These are phyloP conservation scores for Asterochloris sp. DNA, from an alignment of 139 green algal genomes.

Conservation along the genomic window DNA sequence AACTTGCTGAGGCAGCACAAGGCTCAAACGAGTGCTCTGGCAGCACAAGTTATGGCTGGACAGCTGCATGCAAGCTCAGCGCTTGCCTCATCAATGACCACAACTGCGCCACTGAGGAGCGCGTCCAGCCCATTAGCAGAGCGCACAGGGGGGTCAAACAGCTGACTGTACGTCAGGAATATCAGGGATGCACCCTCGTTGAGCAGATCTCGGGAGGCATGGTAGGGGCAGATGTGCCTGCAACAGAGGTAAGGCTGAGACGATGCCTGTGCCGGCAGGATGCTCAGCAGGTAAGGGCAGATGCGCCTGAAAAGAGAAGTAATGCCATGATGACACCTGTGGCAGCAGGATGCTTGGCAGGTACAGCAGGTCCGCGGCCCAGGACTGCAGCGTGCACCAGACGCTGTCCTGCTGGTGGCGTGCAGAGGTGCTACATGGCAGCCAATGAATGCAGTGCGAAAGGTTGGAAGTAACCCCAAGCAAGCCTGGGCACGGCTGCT, in stretches of 20 bases:
- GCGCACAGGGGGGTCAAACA: slow-evolving; percentile 16
- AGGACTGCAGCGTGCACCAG: too few relatives aligned
- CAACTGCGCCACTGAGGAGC: slow-evolving; percentile 1
- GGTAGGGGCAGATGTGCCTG: slow-evolving; percentile 17
- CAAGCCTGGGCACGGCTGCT: too few relatives aligned
- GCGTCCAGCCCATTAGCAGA: slow-evolving; percentile 17
- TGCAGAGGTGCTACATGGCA: too few relatives aligned
- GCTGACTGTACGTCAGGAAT: slow-evolving; percentile 13
- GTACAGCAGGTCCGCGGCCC: background rate
- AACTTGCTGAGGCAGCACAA: too few relatives aligned
- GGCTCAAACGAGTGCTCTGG: too few relatives aligned
- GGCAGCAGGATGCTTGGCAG: background rate
- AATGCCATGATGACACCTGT: background rate
- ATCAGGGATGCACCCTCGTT: slow-evolving; percentile 18
- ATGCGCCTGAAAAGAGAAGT: too few relatives aligned
- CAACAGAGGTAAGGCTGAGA: background rate
- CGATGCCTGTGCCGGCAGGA: background rate
- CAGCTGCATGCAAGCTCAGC: too few relatives aligned
- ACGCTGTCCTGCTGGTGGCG: too few relatives aligned
- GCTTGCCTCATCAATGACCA: slow-evolving; percentile 15
- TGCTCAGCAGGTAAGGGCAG: background rate
- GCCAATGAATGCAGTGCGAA: too few relatives aligned
- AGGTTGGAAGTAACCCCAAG: too few relatives aligned
- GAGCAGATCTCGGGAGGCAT: slow-evolving; percentile 15
- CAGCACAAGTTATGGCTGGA: too few relatives aligned